Base-by-base conservation (phyloP, 1,139 yeast species). In the Meyerozyma carpophila region DNA sequence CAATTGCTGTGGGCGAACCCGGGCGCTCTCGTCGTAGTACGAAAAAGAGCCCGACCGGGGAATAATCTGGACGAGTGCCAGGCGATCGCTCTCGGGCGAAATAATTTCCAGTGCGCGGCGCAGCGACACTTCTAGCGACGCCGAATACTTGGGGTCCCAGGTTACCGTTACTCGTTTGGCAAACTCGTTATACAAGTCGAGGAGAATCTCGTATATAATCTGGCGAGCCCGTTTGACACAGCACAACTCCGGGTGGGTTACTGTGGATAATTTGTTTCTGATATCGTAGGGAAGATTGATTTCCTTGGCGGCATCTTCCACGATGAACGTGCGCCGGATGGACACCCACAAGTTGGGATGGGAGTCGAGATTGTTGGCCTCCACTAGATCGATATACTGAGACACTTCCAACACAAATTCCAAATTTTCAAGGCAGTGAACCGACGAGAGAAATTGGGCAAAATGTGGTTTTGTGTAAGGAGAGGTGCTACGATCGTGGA, bases 401-500 rank as follows among this genome's bases (percentile, higher is more conserved):
- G 64, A 62, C 32, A 68, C 54, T 41, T 65, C 68, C 37, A 61
- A 44, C 11, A 68, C 52, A 43, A 66, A 68, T 49, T 67, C 70
- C 40, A 62, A 58, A 51, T 68, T 68, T 46, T 69, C 75, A 37
- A 62, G 51, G 51, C 73, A 67, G 48, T 68, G 74, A 26, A 60
- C 58, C 28, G 54, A 47, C 29, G 52, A 44, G 37, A 69, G 58
- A 46, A 56, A 69, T 41, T 54, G 54, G 25, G 58, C 44, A 45
- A 69, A 69, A 38, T 58, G 56, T 10, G 46, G 41, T 28, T 50
- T 48, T 43, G 54, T 59, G 45, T 57, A 61, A 6, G 57, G 57
- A 8, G 57, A 57, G 10, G 44, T 45, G 27, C 50, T 44, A 28
- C 49, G 44, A 40, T 48, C 53, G 43, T 49, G 36, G 42, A 55